Percentiles rank a stretch among this genome's conserved stretches.
These are phyloP conservation scores for Trametes punicea DNA, from an alignment of 768 basidiomycete species.

Conservation along the genomic window DNA sequence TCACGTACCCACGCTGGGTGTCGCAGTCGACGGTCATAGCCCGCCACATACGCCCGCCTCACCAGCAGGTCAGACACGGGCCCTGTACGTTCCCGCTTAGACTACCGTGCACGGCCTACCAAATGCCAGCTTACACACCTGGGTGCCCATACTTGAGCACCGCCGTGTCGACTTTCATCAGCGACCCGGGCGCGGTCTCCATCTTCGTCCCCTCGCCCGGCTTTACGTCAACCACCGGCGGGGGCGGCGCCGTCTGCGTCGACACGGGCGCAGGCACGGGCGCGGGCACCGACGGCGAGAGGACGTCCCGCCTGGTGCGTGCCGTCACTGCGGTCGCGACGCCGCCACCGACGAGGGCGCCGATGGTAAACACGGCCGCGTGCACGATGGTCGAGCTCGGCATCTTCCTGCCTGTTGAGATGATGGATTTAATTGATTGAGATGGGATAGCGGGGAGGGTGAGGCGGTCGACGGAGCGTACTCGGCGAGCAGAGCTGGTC, in stretches of 20 bases:
- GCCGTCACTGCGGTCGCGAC: conserved; percentile 50
- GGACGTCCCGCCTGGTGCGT: conserved; percentile 24
- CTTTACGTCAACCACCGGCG: conserved; percentile 47
- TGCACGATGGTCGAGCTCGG: conserved; percentile 50
- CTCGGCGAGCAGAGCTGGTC: not conserved
- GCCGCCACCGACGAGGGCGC: conserved; percentile 78
- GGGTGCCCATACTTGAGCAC: conserved; percentile 81
- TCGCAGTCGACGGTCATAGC: conserved; percentile 84
- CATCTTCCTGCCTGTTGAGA: conserved; percentile 33
- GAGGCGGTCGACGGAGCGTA: not conserved
- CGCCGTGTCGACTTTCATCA: conserved; percentile 28
- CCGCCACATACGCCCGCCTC: conserved; percentile 81
- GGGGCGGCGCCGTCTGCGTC: conserved; percentile 19
- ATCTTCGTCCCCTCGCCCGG: conserved; percentile 42
- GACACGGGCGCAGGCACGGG: conserved; percentile 1
- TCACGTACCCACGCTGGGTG: conserved; percentile 88
- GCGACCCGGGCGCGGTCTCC: conserved; percentile 31
- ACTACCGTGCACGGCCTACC: not conserved
- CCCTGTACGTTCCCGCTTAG: conserved; percentile 42
- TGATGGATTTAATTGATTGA: not conserved
- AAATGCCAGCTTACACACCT: conserved; percentile 19
- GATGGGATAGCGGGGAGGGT: not conserved
- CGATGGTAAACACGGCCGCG: conserved; percentile 77
- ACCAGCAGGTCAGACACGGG: conserved; percentile 79
- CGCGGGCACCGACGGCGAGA: conserved; percentile 14